Percentiles rank a stretch among this genome's conserved stretches.
phyloP scores from a whole-genome alignment of 2,329 filamentous ascomycete genomes.

The Xylariales sp. region DNA sequence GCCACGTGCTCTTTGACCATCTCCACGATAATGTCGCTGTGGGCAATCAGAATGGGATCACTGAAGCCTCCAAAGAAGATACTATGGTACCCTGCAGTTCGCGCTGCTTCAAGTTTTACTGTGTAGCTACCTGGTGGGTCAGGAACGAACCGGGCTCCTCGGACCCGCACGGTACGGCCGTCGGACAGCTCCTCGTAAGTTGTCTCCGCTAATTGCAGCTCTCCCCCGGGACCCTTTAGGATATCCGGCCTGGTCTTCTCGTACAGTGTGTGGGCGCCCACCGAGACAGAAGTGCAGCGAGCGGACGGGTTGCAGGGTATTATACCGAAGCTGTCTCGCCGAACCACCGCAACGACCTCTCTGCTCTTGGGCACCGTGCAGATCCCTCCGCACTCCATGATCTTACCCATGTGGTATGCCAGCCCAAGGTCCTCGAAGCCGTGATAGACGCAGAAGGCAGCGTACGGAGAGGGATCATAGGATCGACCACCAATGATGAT shows the following conservation, averaged over 20 bases:
- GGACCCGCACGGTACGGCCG: conserved; percentile 32
- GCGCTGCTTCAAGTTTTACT: conserved; percentile 45
- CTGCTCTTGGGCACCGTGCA: conserved; percentile 43
- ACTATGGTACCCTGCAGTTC: conserved; percentile 35
- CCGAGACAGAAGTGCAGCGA: conserved; percentile 41
- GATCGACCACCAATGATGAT: conserved; percentile 43
- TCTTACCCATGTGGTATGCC: conserved; percentile 50
- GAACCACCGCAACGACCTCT: conserved; percentile 37
- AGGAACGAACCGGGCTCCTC: conserved; percentile 30
- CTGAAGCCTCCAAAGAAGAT: conserved; percentile 41
- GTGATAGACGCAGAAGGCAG: conserved; percentile 33
- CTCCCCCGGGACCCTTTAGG: conserved; percentile 44
- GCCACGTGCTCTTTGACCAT: conserved; percentile 23
- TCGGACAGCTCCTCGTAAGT: conserved; percentile 38
- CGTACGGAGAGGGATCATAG: conserved; percentile 36
- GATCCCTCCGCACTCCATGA: conserved; percentile 46
- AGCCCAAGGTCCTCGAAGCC: conserved; percentile 25
- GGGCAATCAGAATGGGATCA: conserved; percentile 40
- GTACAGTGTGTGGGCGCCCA: conserved; percentile 50
- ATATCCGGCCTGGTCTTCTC: conserved; percentile 50
- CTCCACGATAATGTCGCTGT: conserved; percentile 30
- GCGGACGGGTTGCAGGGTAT: conserved; percentile 31
- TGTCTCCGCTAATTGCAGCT: conserved; percentile 33
- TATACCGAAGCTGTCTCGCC: conserved; percentile 41
- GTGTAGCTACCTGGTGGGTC: too few species aligned